Percentiles rank a stretch among this genome's conserved stretches.
phyloP scores from a whole-genome alignment of 2,329 filamentous ascomycete species.

The Dactylellina sp. region DNA sequence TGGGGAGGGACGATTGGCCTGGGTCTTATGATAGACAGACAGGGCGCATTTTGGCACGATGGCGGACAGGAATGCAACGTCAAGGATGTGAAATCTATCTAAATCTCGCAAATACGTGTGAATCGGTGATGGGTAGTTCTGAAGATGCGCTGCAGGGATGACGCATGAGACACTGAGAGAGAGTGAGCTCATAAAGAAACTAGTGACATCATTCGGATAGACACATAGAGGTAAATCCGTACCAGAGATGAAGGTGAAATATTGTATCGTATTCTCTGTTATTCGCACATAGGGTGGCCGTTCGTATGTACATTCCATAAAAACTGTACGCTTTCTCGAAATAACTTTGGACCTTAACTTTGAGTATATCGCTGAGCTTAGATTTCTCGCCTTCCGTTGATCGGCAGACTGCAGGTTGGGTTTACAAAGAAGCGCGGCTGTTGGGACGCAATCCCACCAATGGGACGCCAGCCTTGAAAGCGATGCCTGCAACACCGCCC shows the following conservation, averaged over 20 bases:
- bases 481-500: conserved; percentile 33
- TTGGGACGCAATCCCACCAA: conserved; percentile 46
- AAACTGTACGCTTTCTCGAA: no score
- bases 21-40: neutral
- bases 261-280: no score
- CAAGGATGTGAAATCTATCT: neutral
- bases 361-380: neutral
- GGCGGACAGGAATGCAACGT: neutral
- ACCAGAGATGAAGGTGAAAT: neutral
- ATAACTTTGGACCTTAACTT: neutral
- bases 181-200: neutral
- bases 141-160: conserved; percentile 13
- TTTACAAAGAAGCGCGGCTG: conserved; percentile 27
- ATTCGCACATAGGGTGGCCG: no score
- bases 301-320: no score
- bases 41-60: neutral
- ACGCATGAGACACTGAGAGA: neutral
- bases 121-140: conserved; percentile 20
- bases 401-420: conserved; percentile 20
- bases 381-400: neutral
- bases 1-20: neutral
- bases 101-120: conserved; percentile 13
- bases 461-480: conserved; percentile 9
- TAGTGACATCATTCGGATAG: neutral
- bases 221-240: neutral